phyloP scores from a whole-genome alignment of 768 basidiomycete species.

The Suillus weaverae region DNA sequence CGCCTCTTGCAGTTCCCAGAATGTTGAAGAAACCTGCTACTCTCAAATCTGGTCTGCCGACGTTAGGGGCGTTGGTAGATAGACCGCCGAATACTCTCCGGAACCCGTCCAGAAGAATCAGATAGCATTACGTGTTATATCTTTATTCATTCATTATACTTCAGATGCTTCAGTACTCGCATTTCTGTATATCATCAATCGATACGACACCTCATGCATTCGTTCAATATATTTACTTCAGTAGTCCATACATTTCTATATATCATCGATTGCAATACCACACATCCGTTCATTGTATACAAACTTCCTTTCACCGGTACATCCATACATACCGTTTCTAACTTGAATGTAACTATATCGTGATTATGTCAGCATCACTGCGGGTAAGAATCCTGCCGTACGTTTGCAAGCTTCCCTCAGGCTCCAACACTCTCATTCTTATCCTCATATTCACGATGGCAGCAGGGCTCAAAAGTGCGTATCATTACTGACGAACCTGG shows the following conservation, averaged over 20 bases:
- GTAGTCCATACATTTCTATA: neutral
- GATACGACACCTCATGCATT: neutral
- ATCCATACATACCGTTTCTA: too few species aligned
- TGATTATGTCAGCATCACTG: slow-evolving; percentile 6
- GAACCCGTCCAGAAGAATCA: slow-evolving; percentile 30
- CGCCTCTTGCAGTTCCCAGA: slow-evolving; percentile 8
- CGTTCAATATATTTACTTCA: neutral
- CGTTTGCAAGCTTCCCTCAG: neutral
- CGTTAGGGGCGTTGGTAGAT: slow-evolving; percentile 30
- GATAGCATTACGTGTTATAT: slow-evolving; percentile 16
- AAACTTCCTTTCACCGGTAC: neutral
- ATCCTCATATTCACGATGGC: slow-evolving; percentile 42
- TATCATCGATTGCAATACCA: neutral
- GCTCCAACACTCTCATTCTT: neutral
- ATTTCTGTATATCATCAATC: slow-evolving; percentile 3
- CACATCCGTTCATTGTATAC: neutral
- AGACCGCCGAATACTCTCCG: slow-evolving; percentile 36
- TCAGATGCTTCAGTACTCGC: neutral
- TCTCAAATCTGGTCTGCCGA: slow-evolving; percentile 25
- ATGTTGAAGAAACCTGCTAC: slow-evolving; percentile 23
- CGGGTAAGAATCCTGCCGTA: neutral
- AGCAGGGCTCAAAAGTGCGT: slow-evolving; percentile 70
- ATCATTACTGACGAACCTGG: slow-evolving; percentile 2
- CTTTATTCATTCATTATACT: slow-evolving; percentile 1
- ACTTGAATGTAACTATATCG: too few species aligned